phyloP scores from a whole-genome alignment of 2,329 filamentous ascomycete species.

The Trichoderma sp. region DNA sequence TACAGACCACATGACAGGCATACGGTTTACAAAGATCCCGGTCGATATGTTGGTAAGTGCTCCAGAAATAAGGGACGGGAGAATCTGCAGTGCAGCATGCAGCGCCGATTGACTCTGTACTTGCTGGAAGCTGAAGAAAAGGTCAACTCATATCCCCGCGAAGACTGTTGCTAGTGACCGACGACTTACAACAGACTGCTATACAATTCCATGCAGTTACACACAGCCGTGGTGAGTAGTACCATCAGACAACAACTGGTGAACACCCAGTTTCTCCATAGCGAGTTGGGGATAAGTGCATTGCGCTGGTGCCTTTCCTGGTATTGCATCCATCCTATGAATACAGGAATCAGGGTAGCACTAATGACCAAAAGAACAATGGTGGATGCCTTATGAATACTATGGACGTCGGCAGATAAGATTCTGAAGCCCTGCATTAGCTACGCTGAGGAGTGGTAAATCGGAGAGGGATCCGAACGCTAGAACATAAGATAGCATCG shows the following conservation, averaged over 20 bases:
- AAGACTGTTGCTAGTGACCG: background rate
- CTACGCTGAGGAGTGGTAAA: background rate
- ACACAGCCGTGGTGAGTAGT: constrained; percentile 44
- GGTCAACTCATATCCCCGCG: background rate
- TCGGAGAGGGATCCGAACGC: constrained; percentile 39
- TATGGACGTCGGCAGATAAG: constrained; percentile 36
- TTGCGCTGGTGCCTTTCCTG: constrained; percentile 46
- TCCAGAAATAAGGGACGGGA: constrained; percentile 47
- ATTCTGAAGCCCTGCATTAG: constrained; percentile 20
- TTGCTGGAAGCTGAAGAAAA: constrained; percentile 46
- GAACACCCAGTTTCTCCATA: constrained; percentile 60
- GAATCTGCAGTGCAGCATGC: constrained; percentile 44
- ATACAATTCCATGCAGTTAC: constrained; percentile 48
- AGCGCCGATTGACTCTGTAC: constrained; percentile 47
- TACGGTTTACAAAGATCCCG: constrained; percentile 45
- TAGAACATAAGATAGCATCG: constrained; percentile 52
- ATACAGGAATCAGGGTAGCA: constrained; percentile 44
- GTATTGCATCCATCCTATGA: constrained; percentile 53
- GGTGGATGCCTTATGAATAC: constrained; percentile 43
- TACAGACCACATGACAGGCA: constrained; percentile 42
- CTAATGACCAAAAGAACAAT: constrained; percentile 47
- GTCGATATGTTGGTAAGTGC: constrained; percentile 42
- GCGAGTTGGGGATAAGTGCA: constrained; percentile 59
- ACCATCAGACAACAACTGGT: constrained; percentile 53
- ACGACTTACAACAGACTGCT: constrained; percentile 46